Base-by-base conservation (phyloP, 2,329 filamentous ascomycete genomes). In the Penicillium sp. region DNA sequence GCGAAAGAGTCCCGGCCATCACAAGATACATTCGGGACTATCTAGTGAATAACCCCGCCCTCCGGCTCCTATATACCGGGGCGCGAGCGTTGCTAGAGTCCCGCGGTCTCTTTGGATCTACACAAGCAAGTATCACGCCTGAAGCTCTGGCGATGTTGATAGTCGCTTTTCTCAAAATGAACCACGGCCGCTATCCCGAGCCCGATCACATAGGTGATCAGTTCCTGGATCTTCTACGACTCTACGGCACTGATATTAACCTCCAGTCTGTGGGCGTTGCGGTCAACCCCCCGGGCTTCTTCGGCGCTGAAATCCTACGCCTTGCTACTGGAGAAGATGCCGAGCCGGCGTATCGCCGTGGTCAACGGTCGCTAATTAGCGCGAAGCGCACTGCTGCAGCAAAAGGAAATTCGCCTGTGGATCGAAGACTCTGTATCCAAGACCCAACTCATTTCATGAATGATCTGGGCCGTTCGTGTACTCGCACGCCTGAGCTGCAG, bases 371-470 rank as follows among this genome's bases (percentile, higher is more conserved):
- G 16, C 75, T 80, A 25, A 68, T 73, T 13, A 71, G 66, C 33
- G 62, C 66, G 23, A 74, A 74, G 57, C 59, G 64, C 57, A 66
- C 63, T 39, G 63, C 76, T 69, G 61, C 73, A 62, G 13, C 73
- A 6, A 68, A 61, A 43, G 58, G 66, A n/a, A 75, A 75, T 45
- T 16, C 46, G 1, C 53, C 56, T 19, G 57, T 59, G 16, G 66
- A 67, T 4, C 62, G 76, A 54, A 71, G 83, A 50, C 74, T 87
- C 50, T 82, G 76, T 57, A 73, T 88, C 14, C 84, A 86, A 69
- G 85, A 88, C 63, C 85, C 85, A 0, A 81, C 83, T 8, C 79
- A 86, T 64, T 76, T 78, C 21, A 76, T 77, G 64, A 86, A 85
- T 66, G 82, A 88, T 64, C 75, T 87, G 1, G 85, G 85, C 33